phyloP scores from a whole-genome alignment of 352 stramenopile species.

The Peronospora tabacina region DNA sequence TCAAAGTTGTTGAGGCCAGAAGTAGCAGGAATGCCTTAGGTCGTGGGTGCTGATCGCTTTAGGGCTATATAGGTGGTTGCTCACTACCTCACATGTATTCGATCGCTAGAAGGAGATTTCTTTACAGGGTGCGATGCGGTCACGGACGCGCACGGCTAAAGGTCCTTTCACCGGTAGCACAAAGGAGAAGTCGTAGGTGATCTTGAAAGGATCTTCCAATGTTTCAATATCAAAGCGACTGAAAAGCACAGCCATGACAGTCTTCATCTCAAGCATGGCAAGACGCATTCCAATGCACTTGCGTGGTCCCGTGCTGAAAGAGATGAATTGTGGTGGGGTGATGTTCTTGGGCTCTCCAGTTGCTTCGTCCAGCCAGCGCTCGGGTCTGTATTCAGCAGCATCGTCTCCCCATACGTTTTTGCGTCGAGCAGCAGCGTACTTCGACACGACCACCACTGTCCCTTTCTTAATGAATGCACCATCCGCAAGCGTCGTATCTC shows the following conservation, averaged over 20 bases:
- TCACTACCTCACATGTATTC: not conserved
- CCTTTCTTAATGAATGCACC: slow-evolving; percentile 43
- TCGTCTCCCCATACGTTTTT: slow-evolving; percentile 45
- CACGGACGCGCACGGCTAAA: slow-evolving; percentile 18
- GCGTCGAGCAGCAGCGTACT: slow-evolving; percentile 39
- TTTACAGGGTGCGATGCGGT: not conserved
- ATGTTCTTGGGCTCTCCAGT: slow-evolving; percentile 24
- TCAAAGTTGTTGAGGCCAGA: not conserved
- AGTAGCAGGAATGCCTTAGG: not conserved
- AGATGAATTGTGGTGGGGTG: slow-evolving; percentile 38
- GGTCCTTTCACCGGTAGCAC: slow-evolving; percentile 32
- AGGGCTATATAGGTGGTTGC: too few relatives aligned
- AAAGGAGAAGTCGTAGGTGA: slow-evolving; percentile 37
- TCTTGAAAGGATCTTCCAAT: slow-evolving; percentile 20
- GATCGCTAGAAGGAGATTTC: not conserved
- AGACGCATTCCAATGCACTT: slow-evolving; percentile 54
- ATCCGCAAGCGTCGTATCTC: slow-evolving; percentile 42
- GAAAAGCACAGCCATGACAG: slow-evolving; percentile 31
- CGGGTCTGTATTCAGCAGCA: slow-evolving; percentile 26
- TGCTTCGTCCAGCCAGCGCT: slow-evolving; percentile 45
- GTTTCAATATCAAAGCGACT: slow-evolving; percentile 36
- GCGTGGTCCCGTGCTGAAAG: slow-evolving; percentile 44
- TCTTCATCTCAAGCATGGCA: slow-evolving; percentile 45
- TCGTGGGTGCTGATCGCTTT: not conserved
- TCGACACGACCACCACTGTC: slow-evolving; percentile 37